Base-by-base conservation (phyloP, 208 protist genomes). In the Trypanosoma brucei region DNA sequence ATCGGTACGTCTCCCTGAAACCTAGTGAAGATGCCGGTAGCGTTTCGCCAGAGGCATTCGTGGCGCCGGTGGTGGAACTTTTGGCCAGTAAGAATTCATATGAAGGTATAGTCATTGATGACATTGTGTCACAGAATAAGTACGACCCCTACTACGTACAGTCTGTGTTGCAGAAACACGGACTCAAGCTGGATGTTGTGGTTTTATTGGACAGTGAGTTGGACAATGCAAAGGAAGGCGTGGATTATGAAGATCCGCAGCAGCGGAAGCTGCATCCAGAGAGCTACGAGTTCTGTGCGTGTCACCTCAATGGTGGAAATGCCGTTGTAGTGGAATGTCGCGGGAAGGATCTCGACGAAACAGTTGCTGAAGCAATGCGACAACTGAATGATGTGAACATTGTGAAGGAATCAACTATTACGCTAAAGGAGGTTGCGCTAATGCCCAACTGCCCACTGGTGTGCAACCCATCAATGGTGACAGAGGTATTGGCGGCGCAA, bases 61-160 rank as follows among this genome's bases (percentile, higher is more conserved):
- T 72, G 14, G 54, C 76, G 2, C 69, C 68, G 11, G 64, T 93
- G 13, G 65, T 70, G 8, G 59, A 74, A 31, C 22, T 81, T 31
- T 68, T 93, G 38, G 51, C 59, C 38, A 51, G 36, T 35, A 84
- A 85, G 63, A 39, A 53, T 11, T 52, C 68, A 3, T 62, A 83
- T 45, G 82, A 76, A 37, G 88, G 84, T 14, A 72, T 94, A 30
- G 84, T 94, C 35, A 80, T 94, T 65, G 88, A 94, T 59, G 88
- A 94, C 66, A 76, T 76, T 34, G 65, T 94, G 39, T 62, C 79
- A n/a, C 62, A 73, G 13, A 90, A 79, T 44, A 83, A 79, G 58
- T 92, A 75, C 63, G 84, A 94, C 22, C 75, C 81, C 0, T 78
- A 94, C 73, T 91, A 89, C 63, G 77, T 90, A 9, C 67, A 80